Percentiles rank a stretch among this genome's conserved stretches.
phyloP scores from a whole-genome alignment of 805 yeast species.

The Teunomyces atbi region DNA sequence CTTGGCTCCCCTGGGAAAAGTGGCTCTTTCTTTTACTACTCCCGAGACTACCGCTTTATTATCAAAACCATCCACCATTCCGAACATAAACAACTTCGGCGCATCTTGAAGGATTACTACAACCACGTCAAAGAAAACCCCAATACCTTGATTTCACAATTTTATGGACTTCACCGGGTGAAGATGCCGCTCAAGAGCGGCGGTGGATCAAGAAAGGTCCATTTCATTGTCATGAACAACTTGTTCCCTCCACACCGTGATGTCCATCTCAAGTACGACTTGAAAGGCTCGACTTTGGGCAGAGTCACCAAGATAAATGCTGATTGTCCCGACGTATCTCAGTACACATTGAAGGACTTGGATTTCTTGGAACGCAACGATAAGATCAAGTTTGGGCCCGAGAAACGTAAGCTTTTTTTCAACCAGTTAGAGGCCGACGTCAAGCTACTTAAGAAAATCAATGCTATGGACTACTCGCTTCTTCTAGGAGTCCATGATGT shows the following conservation, averaged over 20 bases:
- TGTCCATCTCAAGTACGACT: constrained; percentile 80
- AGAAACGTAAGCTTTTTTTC: constrained; percentile 56
- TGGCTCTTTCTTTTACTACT: constrained; percentile 94
- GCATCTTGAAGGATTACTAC: constrained; percentile 72
- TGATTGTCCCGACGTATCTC: constrained; percentile 24
- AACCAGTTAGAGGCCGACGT: constrained; percentile 78
- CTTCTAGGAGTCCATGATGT: constrained; percentile 85
- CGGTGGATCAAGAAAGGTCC: constrained; percentile 66
- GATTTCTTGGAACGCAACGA: constrained; percentile 77
- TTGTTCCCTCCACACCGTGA: constrained; percentile 91
- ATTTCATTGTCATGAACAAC: constrained; percentile 95
- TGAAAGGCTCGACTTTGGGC: constrained; percentile 92
- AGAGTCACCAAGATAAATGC: constrained; percentile 49
- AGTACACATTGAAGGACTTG: constrained; percentile 72
- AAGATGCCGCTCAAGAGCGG: constrained; percentile 70
- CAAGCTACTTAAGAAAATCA: constrained; percentile 62
- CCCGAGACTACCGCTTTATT: constrained; percentile 89
- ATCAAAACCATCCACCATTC: constrained; percentile 94
- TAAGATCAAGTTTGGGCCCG: constrained; percentile 72
- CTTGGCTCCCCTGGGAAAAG: constrained; percentile 95
- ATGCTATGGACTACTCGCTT: constrained; percentile 94
- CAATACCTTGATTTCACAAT: constrained; percentile 87
- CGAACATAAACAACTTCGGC: constrained; percentile 82
- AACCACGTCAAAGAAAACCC: constrained; percentile 80
- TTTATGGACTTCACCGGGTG: constrained; percentile 91